phyloP scores from a whole-genome alignment of 208 protist genomes.

The Balamuthia mandrillaris region DNA sequence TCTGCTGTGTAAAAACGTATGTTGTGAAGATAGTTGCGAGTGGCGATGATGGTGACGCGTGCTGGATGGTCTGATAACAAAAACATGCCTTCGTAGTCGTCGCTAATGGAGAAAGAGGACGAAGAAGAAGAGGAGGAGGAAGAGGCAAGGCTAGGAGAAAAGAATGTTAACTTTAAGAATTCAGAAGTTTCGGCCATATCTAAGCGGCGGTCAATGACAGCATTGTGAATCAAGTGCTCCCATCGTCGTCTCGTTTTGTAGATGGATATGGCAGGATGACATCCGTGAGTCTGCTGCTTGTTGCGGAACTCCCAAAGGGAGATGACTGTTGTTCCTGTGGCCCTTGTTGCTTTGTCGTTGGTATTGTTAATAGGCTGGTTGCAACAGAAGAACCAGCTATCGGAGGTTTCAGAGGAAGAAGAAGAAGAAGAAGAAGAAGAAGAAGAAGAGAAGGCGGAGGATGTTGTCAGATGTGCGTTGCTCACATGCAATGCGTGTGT shows the following conservation, averaged over 20 bases:
- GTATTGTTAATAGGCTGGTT: not conserved
- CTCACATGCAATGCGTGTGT: not conserved
- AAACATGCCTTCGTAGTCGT: not conserved
- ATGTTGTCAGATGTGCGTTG: not conserved
- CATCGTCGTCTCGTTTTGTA: not conserved
- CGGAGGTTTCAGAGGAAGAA: not conserved
- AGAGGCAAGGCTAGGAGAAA: not conserved
- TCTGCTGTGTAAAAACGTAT: constrained; percentile 12
- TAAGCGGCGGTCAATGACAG: not conserved
- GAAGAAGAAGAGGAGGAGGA: too few species aligned
- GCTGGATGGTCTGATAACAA: not conserved
- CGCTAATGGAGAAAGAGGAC: not conserved
- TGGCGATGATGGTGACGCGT: not conserved
- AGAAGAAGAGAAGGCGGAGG: not conserved
- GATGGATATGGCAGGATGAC: not conserved
- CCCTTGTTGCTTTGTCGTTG: too few species aligned
- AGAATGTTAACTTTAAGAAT: not conserved
- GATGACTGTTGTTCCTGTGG: not conserved
- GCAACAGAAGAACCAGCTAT: constrained; percentile 8
- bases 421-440: not conserved
- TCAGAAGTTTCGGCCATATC: not conserved
- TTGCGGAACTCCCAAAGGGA: not conserved
- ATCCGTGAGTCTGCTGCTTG: not conserved
- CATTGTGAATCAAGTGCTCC: not conserved
- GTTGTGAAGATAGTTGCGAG: not conserved